These are phyloP conservation scores for Dunaliella primolecta DNA, from an alignment of 139 green algal species.

Conservation along the genomic window DNA sequence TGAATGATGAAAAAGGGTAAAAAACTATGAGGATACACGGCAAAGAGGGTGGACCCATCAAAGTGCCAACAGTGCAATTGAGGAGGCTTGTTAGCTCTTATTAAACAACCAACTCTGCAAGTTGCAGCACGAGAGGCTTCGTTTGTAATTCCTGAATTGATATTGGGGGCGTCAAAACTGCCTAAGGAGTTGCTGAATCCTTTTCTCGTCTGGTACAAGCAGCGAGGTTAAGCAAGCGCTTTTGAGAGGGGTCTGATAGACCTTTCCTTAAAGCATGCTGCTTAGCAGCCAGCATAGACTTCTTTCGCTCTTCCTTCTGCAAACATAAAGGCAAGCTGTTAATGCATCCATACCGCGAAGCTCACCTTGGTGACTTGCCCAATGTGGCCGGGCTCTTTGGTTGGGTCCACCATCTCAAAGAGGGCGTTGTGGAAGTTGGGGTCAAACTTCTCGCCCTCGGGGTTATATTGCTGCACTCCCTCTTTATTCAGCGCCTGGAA, in stretches of 20 bases:
- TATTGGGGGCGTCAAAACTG: too few species aligned
- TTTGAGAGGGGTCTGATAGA: too few species aligned
- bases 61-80: background rate
- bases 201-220: too few species aligned
- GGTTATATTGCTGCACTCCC: conserved; percentile 70
- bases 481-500: conserved; percentile 72
- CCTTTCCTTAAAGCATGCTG: background rate
- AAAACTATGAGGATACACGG: background rate
- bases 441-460: conserved; percentile 84
- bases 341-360: background rate
- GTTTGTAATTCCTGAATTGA: too few species aligned
- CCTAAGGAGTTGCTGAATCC: too few species aligned
- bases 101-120: background rate
- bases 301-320: background rate
- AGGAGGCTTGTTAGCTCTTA: background rate
- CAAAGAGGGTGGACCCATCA: background rate
- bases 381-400: conserved; percentile 74
- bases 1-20: background rate
- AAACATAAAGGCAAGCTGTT: background rate
- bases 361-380: conserved; percentile 77
- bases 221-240: too few species aligned
- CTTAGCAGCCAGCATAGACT: background rate
- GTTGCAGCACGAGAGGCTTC: too few species aligned
- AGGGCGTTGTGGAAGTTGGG: conserved; percentile 92
- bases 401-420: conserved; percentile 80